These are phyloP conservation scores for Biancaea sappan DNA, from an alignment of 306 rosid species.

Conservation along the genomic window DNA sequence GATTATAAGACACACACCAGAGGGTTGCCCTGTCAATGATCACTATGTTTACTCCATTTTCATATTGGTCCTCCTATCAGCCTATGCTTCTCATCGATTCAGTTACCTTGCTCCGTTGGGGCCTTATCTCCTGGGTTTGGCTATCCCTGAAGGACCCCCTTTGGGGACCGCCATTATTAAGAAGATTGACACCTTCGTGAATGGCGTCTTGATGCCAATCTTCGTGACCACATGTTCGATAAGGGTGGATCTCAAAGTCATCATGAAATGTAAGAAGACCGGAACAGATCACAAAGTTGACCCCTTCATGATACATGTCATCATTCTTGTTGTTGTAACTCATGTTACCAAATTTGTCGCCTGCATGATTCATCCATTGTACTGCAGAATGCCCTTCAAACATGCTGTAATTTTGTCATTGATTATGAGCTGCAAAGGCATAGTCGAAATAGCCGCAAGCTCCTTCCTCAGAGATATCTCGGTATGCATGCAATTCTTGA, in stretches of 20 bases:
- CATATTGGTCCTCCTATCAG: slow-evolving; percentile 22
- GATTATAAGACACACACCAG: slow-evolving; percentile 69
- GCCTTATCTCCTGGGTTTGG: slow-evolving; percentile 63
- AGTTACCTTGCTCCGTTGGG: slow-evolving; percentile 44
- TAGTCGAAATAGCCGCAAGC: slow-evolving; percentile 54
- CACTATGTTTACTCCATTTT: slow-evolving; percentile 46
- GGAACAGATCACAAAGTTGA: not conserved
- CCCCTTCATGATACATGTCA: slow-evolving; percentile 1
- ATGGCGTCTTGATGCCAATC: slow-evolving; percentile 53
- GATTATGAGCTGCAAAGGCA: slow-evolving; percentile 63
- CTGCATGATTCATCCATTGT: slow-evolving; percentile 40
- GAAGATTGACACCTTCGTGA: slow-evolving; percentile 56
- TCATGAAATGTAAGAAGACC: slow-evolving; percentile 14
- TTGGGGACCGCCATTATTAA: slow-evolving; percentile 59
- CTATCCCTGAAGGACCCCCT: slow-evolving; percentile 75
- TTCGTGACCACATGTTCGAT: slow-evolving; percentile 52
- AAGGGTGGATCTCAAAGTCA: slow-evolving; percentile 43
- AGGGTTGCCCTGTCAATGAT: slow-evolving; percentile 58
- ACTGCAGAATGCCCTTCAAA: slow-evolving; percentile 41
- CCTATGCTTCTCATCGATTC: slow-evolving; percentile 26
- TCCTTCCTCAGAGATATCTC: slow-evolving; percentile 35
- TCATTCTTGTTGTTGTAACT: slow-evolving; percentile 8
- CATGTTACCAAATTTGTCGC: slow-evolving; percentile 38
- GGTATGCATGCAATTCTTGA: too few relatives aligned
- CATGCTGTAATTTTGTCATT: slow-evolving; percentile 51